Evolutionary conservation across 139 green algal species (phyloP).

Genomic region (Closterium sp.): DNA sequence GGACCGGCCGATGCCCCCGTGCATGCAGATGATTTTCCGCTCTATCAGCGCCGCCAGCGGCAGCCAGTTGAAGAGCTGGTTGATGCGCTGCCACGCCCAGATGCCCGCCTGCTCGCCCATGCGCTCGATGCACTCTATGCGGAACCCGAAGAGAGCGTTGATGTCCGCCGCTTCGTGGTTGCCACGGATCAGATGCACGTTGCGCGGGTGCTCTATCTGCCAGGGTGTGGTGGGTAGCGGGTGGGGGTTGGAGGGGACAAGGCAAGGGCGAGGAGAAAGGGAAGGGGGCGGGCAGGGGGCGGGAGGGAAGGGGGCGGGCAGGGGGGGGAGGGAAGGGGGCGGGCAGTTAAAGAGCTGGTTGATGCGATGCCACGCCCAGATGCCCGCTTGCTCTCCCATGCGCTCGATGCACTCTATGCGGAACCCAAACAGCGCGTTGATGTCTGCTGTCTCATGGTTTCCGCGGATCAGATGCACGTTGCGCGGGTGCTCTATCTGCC

Average conservation of each 20-base stretch:
- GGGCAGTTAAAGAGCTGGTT: conserved; percentile 99
- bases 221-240: no score
- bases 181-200: conserved; percentile 95
- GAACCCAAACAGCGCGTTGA: conserved; percentile 99
- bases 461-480: no score
- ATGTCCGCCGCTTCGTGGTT: conserved; percentile 98
- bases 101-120: conserved; percentile 77
- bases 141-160: conserved; percentile 98
- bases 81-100: conserved; percentile 92
- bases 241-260: no score
- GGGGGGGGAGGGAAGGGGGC: no score
- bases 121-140: conserved; percentile 93
- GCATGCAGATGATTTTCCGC: conserved; percentile 96
- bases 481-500: no score
- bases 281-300: no score
- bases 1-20: conserved; percentile 92
- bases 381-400: conserved; percentile 73
- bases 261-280: no score
- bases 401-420: conserved; percentile 93
- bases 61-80: conserved; percentile 98
- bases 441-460: no score
- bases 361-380: conserved; percentile 90
- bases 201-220: conserved; percentile 91
- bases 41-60: conserved; percentile 95
- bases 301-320: no score